These are phyloP conservation scores for Protoeuglena noctilucae DNA, from an alignment of 139 green algal genomes.

Conservation along the genomic window DNA sequence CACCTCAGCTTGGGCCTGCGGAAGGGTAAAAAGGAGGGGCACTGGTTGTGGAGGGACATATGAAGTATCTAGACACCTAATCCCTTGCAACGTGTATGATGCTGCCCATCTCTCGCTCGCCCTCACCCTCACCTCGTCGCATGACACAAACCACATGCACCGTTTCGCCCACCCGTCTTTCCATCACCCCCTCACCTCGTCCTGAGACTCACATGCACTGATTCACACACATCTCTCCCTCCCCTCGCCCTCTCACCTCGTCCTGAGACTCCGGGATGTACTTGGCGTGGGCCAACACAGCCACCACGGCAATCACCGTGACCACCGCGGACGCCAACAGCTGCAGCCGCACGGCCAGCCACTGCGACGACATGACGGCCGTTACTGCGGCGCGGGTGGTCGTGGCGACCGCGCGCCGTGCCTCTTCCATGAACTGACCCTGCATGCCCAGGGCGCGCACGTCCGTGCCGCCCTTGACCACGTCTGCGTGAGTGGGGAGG, in stretches of 20 bases:
- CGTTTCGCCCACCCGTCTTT: too few relatives aligned
- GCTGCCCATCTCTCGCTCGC: not conserved
- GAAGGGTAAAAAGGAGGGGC: not conserved
- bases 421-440: conserved; percentile 15
- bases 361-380: conserved; percentile 24
- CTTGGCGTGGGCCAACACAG: conserved; percentile 20
- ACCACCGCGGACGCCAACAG: conserved; percentile 50
- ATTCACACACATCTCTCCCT: too few relatives aligned
- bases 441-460: conserved; percentile 36
- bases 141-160: not conserved
- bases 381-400: conserved; percentile 28
- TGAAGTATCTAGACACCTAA: not conserved
- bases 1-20: not conserved
- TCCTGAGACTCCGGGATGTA: not conserved
- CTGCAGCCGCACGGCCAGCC: conserved; percentile 63
- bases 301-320: conserved; percentile 45
- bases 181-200: too few relatives aligned
- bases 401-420: conserved; percentile 11
- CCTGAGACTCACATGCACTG: too few relatives aligned
- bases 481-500: too few relatives aligned
- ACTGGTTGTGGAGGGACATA: too few relatives aligned
- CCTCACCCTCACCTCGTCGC: not conserved
- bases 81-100: too few relatives aligned
- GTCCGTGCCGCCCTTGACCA: conserved; percentile 19
- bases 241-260: too few relatives aligned